Base-by-base conservation (phyloP, 1,284 basidiomycete species). In the Fomitiporia mediterranea region DNA sequence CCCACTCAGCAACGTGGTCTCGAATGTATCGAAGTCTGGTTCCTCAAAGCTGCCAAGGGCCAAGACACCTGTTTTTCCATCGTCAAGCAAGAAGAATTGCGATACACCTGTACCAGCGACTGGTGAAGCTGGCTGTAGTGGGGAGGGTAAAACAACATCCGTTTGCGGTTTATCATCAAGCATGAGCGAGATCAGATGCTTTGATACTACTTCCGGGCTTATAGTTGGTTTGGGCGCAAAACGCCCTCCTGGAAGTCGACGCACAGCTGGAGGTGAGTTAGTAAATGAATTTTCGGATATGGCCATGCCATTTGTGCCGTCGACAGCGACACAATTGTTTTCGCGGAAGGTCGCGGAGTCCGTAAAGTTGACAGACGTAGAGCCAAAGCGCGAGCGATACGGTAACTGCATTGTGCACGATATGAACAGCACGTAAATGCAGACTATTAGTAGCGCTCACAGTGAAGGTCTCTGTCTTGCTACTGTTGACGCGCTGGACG, bases 21-120 rank as follows among this genome's bases (percentile, higher is more conserved):
- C 67, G 57, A 83, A 74, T 2, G 61, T 61, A 49, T 68, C 65
- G 60, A 78, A 79, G 56, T 70, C 68, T 2, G 60, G 59, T 11
- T 77, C 78, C 0, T 75, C 76, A 66, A 84, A 84, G 64, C 80
- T 82, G 15, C 82, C 81, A 13, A 84, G 72, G 17, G 79, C 78
- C 48, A 84, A 69, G 1, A 83, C 78, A 35, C 81, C 82, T 0
- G 81, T 83, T 61, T 72, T 76, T n/a, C 68, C 69, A 57, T 83
- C 80, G 2, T 75, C 67, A 11, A 84, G 66, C 64, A 81, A 60
- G 64, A 76, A 80, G 65, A 83, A 84, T 61, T 82, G 78, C 2
- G 78, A 74, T 1, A 78, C 79, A 30, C 72, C 75, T 23, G 69
- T 80, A 34, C 77, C 78, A 48, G 70, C 68, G 3, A 78, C 67